These are phyloP conservation scores for Sclerotiophoma versabilis DNA, from an alignment of 2,329 filamentous ascomycete genomes.

Conservation along the genomic window DNA sequence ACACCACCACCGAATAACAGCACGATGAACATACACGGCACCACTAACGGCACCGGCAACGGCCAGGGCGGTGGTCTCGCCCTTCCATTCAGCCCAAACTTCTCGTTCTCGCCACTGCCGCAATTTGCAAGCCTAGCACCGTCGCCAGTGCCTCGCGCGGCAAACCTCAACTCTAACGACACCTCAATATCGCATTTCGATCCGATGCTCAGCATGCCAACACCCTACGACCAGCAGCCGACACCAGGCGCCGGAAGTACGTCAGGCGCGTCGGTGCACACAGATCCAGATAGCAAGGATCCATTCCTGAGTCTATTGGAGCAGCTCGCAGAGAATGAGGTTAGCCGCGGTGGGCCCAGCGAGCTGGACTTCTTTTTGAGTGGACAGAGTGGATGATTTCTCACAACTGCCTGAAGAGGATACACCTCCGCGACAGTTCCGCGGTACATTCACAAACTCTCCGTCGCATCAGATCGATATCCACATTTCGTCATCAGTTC, in stretches of 20 bases:
- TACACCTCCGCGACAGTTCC: slow-evolving; percentile 7
- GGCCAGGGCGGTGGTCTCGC: slow-evolving; percentile 30
- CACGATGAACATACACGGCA: slow-evolving; percentile 23
- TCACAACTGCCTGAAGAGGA: slow-evolving; percentile 13
- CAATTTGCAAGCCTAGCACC: slow-evolving; percentile 44
- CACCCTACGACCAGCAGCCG: slow-evolving; percentile 53
- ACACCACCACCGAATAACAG: slow-evolving; percentile 36
- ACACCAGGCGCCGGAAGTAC: slow-evolving; percentile 55
- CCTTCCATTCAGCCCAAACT: slow-evolving; percentile 53
- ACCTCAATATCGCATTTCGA: slow-evolving; percentile 36
- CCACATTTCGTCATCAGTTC: slow-evolving; percentile 9
- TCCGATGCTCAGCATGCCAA: slow-evolving; percentile 52
- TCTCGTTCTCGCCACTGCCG: slow-evolving; percentile 46
- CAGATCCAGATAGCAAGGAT: slow-evolving; percentile 69
- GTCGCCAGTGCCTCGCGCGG: slow-evolving; percentile 36
- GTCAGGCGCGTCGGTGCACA: slow-evolving; percentile 49
- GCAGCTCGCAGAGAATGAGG: slow-evolving; percentile 83
- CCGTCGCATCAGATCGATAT: slow-evolving; percentile 5
- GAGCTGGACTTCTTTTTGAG: slow-evolving; percentile 80
- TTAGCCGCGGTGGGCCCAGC: slow-evolving; percentile 70
- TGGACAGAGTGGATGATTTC: slow-evolving; percentile 37
- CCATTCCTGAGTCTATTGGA: slow-evolving; percentile 81
- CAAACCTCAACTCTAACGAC: slow-evolving; percentile 29
- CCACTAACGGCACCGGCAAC: slow-evolving; percentile 13
- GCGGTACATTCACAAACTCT: slow-evolving; percentile 3